Percentiles rank a stretch among this genome's conserved stretches.
These are phyloP conservation scores for Boletellus deceptivus DNA, from an alignment of 1,284 basidiomycete species.

Conservation along the genomic window DNA sequence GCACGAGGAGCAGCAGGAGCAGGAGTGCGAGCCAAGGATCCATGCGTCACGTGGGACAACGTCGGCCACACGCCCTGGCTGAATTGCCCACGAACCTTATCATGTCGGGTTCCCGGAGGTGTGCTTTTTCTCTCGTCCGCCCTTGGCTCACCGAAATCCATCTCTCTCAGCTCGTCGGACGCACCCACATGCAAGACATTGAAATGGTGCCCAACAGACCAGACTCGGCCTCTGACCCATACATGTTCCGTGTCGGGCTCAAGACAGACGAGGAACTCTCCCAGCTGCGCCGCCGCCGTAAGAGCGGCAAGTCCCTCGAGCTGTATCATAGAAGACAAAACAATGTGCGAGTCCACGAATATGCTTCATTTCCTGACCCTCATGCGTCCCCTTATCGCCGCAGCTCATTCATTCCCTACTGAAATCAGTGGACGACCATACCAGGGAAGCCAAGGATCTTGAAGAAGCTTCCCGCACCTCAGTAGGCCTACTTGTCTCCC, in stretches of 20 bases:
- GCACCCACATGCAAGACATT: constrained; percentile 37
- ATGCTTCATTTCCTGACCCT: constrained; percentile 2
- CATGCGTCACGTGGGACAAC: constrained; percentile 5
- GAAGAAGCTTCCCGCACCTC: constrained; percentile 64
- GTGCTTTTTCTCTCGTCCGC: background rate
- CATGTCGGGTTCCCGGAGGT: constrained; percentile 8
- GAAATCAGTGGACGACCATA: constrained; percentile 87
- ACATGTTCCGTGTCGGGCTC: constrained; percentile 53
- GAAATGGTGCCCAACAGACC: constrained; percentile 38
- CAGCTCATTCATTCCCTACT: constrained; percentile 81
- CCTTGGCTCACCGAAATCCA: background rate
- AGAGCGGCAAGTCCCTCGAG: constrained; percentile 61
- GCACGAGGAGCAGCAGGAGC: constrained; percentile 38
- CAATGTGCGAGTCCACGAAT: constrained; percentile 45
- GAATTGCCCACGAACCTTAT: too few relatives aligned
- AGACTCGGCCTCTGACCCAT: constrained; percentile 51
- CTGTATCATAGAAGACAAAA: constrained; percentile 84
- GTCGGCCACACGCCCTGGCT: too few relatives aligned
- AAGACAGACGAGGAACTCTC: constrained; percentile 61
- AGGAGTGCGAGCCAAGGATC: constrained; percentile 26
- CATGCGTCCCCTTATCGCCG: constrained; percentile 5
- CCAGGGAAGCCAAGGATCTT: constrained; percentile 65
- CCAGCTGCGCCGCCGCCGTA: constrained; percentile 53
- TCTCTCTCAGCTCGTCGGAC: constrained; percentile 27
- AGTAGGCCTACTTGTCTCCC: constrained; percentile 40